Conservation (phyloP, 2,329 filamentous ascomycete genomes). For the Pseudocercospora cruenta region DNA sequence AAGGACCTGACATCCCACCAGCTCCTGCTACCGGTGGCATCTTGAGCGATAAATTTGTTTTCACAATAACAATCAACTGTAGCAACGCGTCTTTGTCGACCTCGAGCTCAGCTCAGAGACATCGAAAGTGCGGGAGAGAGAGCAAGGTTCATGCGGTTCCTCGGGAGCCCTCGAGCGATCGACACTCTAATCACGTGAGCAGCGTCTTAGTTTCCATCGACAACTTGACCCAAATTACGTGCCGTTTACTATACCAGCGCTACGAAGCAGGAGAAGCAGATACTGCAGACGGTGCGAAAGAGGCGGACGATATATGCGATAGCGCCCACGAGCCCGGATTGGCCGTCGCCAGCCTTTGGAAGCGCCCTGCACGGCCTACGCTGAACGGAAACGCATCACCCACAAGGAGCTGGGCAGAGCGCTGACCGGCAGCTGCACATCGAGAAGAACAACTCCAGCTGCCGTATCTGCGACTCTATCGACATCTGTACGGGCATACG, state of each 20-base stretch:
- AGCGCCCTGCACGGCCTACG: slow-evolving; percentile 9
- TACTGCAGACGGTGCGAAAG: neutral
- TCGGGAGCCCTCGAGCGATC: neutral
- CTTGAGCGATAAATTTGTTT: slow-evolving; percentile 15
- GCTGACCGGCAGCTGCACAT: slow-evolving; percentile 1
- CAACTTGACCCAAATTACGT: neutral
- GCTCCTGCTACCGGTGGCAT: slow-evolving; percentile 40
- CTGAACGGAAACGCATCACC: neutral
- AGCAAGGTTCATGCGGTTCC: neutral
- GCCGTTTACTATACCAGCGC: neutral
- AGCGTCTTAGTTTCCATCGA: neutral
- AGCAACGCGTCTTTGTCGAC: slow-evolving; percentile 3
- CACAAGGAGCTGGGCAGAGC: slow-evolving; percentile 2
- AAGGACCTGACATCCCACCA: slow-evolving; percentile 56
- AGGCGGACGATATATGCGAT: neutral
- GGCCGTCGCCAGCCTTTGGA: neutral
- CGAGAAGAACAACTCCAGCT: neutral
- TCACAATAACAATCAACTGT: neutral
- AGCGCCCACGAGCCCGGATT: neutral
- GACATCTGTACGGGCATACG: neutral
- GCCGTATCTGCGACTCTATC: neutral
- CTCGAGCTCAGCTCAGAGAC: slow-evolving; percentile 3
- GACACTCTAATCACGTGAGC: neutral
- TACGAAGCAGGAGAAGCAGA: neutral
- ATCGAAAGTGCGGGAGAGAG: slow-evolving; percentile 11